phyloP scores from a whole-genome alignment of 306 rosid genomes.

The Pachyrhizus erosus region DNA sequence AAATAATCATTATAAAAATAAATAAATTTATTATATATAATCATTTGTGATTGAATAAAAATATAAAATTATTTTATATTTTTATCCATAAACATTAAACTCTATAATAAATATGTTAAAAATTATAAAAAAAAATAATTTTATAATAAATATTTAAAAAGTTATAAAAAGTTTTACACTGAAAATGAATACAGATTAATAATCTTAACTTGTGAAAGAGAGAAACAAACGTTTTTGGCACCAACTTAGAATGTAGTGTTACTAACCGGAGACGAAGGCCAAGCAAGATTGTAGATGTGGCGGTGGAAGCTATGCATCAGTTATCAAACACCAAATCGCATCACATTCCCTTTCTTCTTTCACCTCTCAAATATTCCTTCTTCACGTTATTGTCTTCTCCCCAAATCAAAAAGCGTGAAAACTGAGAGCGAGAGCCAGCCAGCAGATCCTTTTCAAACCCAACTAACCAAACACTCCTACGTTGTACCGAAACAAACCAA shows the following conservation, averaged over 20 bases:
- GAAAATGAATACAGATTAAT: too few species aligned
- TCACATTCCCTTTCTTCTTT: slow-evolving; percentile 50
- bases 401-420: neutral
- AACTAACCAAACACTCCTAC: slow-evolving; percentile 10
- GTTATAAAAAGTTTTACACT: neutral
- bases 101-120: neutral
- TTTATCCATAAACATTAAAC: too few species aligned
- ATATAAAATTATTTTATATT: too few species aligned
- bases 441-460: slow-evolving; percentile 36
- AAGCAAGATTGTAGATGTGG: slow-evolving; percentile 26
- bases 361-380: slow-evolving; percentile 33
- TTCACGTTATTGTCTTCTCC: neutral
- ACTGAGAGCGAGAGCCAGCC: too few species aligned
- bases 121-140: neutral
- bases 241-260: neutral
- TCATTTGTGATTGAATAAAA: too few species aligned
- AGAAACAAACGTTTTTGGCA: neutral
- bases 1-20: too few species aligned
- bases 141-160: neutral
- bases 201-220: neutral
- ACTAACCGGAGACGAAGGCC: neutral
- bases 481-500: neutral
- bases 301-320: slow-evolving; percentile 62
- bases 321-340: too few species aligned
- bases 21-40: too few species aligned